These are phyloP conservation scores for Lablab purpureus DNA, from an alignment of 306 rosid species.

Conservation along the genomic window DNA sequence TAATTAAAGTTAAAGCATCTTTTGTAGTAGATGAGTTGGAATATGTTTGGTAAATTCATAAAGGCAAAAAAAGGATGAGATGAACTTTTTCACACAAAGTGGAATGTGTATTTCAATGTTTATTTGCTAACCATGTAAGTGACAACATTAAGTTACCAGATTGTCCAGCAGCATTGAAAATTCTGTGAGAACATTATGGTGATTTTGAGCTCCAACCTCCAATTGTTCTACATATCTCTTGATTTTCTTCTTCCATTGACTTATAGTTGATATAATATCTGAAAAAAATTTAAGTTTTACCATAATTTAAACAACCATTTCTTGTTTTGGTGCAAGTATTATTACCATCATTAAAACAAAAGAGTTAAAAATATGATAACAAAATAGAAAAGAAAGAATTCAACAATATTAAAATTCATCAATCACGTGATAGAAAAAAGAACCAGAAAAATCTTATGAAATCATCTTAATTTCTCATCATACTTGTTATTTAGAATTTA, in stretches of 20 bases:
- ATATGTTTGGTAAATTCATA: not conserved
- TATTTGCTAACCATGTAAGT: not conserved
- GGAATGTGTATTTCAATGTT: not conserved
- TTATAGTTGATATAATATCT: constrained; percentile 83
- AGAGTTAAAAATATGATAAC: no score
- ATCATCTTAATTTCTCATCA: not conserved
- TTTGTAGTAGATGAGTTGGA: not conserved
- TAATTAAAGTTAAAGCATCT: not conserved
- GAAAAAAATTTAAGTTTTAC: constrained; percentile 37
- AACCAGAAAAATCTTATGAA: not conserved
- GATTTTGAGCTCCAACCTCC: constrained; percentile 69
- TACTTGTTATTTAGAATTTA: not conserved
- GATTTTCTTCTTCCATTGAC: constrained; percentile 83
- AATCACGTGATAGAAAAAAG: not conserved
- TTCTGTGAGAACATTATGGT: constrained; percentile 68
- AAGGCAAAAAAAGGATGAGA: no score
- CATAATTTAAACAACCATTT: constrained; percentile 2
- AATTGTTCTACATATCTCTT: constrained; percentile 69
- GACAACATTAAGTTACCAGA: constrained; percentile 54
- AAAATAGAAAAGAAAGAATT: constrained; percentile 17
- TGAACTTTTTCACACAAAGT: not conserved
- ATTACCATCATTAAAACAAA: not conserved
- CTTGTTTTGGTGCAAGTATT: constrained; percentile 6
- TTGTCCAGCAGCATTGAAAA: constrained; percentile 75
- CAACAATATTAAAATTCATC: not conserved